Conservation (phyloP, 345 rosid species). For the Hevea brasiliensis region DNA sequence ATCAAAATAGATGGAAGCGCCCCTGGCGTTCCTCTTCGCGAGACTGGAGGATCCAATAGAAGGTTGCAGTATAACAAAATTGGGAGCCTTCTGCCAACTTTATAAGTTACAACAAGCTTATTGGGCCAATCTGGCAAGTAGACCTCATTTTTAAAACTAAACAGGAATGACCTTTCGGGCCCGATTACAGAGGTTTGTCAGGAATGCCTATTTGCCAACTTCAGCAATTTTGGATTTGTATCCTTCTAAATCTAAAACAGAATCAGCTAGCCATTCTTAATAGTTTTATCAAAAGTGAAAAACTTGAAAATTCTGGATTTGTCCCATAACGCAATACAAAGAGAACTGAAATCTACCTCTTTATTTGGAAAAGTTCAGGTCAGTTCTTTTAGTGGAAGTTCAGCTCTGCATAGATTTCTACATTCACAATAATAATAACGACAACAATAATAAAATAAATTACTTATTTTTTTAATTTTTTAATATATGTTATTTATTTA, state of each 20-base stretch:
- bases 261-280: no score
- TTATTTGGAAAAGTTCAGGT: no score
- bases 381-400: no score
- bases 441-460: no score
- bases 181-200: conserved; percentile 16
- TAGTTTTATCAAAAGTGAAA: no score
- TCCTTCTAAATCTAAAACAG: no score
- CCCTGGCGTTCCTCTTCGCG: conserved; percentile 8
- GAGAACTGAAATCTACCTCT: no score
- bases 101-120: conserved; percentile 27
- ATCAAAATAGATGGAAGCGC: background rate
- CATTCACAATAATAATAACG: no score
- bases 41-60: background rate
- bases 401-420: no score
- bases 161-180: conserved; percentile 17
- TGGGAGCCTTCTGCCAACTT: conserved; percentile 19
- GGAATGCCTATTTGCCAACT: conserved; percentile 21
- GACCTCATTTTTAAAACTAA: conserved; percentile 18
- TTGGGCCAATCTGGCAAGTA: conserved; percentile 20
- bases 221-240: conserved; percentile 24
- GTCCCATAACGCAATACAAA: conserved; percentile 23
- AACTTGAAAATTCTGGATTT: no score
- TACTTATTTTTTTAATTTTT: no score
- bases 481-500: no score
- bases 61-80: conserved; percentile 18